A percentile compares a stretch with the other conserved stretches of the same genome.
These are phyloP conservation scores for Groenewaldozyma tartarivorans DNA, from an alignment of 805 yeast species.

Conservation along the genomic window DNA sequence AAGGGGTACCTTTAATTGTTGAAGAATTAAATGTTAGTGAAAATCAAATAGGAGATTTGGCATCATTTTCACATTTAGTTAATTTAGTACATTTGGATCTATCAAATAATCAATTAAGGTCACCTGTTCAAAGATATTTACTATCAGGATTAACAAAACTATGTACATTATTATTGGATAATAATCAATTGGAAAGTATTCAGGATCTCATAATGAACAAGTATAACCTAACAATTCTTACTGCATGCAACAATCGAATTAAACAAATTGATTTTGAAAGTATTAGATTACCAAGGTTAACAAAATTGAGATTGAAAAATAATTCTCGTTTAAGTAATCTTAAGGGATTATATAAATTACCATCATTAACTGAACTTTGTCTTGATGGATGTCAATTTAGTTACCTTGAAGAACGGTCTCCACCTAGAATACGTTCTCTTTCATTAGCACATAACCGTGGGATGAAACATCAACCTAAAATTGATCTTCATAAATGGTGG, in stretches of 20 bases:
- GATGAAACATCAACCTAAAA: too few species aligned
- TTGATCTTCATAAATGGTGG: not conserved
- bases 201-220: slow-evolving; percentile 31
- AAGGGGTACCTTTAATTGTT: slow-evolving; percentile 36
- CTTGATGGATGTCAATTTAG: slow-evolving; percentile 20
- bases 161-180: slow-evolving; percentile 31
- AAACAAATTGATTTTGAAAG: slow-evolving; percentile 18
- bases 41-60: slow-evolving; percentile 34
- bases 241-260: slow-evolving; percentile 11
- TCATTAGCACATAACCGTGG: too few species aligned
- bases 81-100: slow-evolving; percentile 30
- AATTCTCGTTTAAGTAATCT: slow-evolving; percentile 17
- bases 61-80: slow-evolving; percentile 33
- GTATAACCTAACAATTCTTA: slow-evolving; percentile 2
- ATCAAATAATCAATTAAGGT: not conserved
- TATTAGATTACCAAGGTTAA: slow-evolving; percentile 18
- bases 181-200: slow-evolving; percentile 30
- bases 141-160: slow-evolving; percentile 30
- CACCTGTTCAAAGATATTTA: not conserved
- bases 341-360: slow-evolving; percentile 20
- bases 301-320: slow-evolving; percentile 16
- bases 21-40: slow-evolving; percentile 30
- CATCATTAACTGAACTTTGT: slow-evolving; percentile 31
- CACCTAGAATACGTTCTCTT: not conserved
- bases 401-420: not conserved